Conservation (phyloP, 2,329 filamentous ascomycete genomes). For the Calcarisporium arbuscula region DNA sequence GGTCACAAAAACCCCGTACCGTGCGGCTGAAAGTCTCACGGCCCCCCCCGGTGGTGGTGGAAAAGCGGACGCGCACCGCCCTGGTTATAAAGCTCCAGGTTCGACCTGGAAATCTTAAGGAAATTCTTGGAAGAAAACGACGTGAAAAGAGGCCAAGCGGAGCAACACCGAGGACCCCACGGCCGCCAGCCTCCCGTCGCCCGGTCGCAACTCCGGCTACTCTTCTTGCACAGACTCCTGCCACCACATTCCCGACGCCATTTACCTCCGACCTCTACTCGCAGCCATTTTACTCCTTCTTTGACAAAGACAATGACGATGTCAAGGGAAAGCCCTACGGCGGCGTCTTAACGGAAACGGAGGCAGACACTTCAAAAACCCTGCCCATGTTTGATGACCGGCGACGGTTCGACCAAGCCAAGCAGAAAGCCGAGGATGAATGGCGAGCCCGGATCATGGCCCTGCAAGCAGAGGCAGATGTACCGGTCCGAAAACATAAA, state of each 20-base stretch:
- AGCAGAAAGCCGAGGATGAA: slow-evolving; percentile 84
- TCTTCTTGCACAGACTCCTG: no score
- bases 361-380: slow-evolving; percentile 88
- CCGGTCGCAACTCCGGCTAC: slow-evolving; percentile 12
- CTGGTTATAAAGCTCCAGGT: slow-evolving; percentile 30
- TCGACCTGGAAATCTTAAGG: slow-evolving; percentile 30
- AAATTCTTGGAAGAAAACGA: slow-evolving; percentile 27
- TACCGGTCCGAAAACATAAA: slow-evolving; percentile 57
- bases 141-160: slow-evolving; percentile 23
- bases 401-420: slow-evolving; percentile 80
- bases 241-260: slow-evolving; percentile 43
- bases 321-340: slow-evolving; percentile 91
- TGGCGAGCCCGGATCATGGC: slow-evolving; percentile 64
- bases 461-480: slow-evolving; percentile 58
- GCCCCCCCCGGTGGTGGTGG: slow-evolving; percentile 33
- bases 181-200: slow-evolving; percentile 15
- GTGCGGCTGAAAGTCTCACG: slow-evolving; percentile 46
- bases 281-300: slow-evolving; percentile 81
- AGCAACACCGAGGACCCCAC: slow-evolving; percentile 15
- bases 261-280: slow-evolving; percentile 55
- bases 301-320: slow-evolving; percentile 84
- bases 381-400: slow-evolving; percentile 75
- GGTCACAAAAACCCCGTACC: slow-evolving; percentile 45
- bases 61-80: slow-evolving; percentile 27
- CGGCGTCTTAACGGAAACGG: slow-evolving; percentile 79